phyloP scores from a whole-genome alignment of 257 asterid genomes.

The Fraxinus cuspidata region DNA sequence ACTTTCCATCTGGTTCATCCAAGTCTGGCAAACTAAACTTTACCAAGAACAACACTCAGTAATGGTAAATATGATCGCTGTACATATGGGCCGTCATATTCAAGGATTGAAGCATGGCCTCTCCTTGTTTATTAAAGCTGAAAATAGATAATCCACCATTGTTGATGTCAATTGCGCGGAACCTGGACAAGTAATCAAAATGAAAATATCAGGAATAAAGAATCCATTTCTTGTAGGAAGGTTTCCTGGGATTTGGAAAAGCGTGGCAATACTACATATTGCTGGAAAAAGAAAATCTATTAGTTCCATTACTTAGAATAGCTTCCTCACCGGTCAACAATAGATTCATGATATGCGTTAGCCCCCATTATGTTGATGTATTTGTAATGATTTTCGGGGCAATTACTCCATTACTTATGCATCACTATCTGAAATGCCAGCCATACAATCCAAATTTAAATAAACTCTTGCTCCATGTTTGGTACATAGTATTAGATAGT shows the following conservation, averaged over 20 bases:
- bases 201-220: not conserved
- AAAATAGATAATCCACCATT: conserved; percentile 78
- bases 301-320: not conserved
- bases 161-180: conserved; percentile 63
- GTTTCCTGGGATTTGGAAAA: not conserved
- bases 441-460: not conserved
- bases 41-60: conserved; percentile 25
- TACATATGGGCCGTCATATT: conserved; percentile 94
- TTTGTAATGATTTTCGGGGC: too few relatives aligned
- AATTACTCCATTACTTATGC: not conserved
- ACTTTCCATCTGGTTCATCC: not conserved
- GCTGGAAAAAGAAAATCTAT: not conserved
- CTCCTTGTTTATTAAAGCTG: conserved; percentile 59
- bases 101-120: conserved; percentile 65
- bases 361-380: not conserved
- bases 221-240: not conserved
- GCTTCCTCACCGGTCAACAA: not conserved
- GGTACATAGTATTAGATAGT: not conserved
- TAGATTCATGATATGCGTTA: not conserved
- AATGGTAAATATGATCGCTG: conserved; percentile 59
- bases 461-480: not conserved
- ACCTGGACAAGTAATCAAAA: conserved; percentile 38
- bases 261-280: not conserved
- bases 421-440: not conserved
- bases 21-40: not conserved